phyloP scores from a whole-genome alignment of 257 asterid genomes.

The Penstemon eatonii region DNA sequence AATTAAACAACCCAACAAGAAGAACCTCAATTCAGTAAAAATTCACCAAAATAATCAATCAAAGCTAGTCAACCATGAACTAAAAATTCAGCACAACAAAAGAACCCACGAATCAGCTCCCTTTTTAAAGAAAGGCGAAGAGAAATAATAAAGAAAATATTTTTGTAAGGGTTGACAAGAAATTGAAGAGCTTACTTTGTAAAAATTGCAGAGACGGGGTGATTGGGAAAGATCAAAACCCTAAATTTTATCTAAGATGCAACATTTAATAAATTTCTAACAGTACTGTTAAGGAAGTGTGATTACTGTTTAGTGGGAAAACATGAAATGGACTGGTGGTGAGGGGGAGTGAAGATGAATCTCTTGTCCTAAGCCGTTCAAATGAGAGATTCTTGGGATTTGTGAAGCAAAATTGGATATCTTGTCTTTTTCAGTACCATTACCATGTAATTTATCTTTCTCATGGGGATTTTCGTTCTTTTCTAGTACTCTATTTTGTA shows the following conservation, averaged over 20 bases:
- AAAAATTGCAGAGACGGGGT: constrained; percentile 14
- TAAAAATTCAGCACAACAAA: constrained; percentile 16
- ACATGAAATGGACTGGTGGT: constrained; percentile 23
- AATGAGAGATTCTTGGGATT: constrained; percentile 4
- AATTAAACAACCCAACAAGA: constrained; percentile 10
- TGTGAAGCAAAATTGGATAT: background rate
- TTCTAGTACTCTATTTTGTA: too few relatives aligned
- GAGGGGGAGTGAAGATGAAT: constrained; percentile 20
- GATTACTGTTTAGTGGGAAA: constrained; percentile 19
- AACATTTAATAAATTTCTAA: too few relatives aligned
- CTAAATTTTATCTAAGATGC: constrained; percentile 26
- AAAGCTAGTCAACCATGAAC: constrained; percentile 19
- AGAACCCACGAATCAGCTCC: background rate
- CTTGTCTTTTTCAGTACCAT: constrained; percentile 14
- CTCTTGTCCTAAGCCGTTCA: constrained; percentile 11
- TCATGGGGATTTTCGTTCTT: background rate
- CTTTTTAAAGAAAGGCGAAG: background rate
- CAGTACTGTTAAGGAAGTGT: background rate
- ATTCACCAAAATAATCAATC: constrained; percentile 21
- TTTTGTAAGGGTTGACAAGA: constrained; percentile 8
- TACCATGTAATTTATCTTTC: background rate
- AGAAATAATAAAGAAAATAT: constrained; percentile 6
- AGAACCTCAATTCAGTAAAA: constrained; percentile 18
- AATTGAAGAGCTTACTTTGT: constrained; percentile 20
- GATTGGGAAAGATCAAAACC: constrained; percentile 36